These are phyloP conservation scores for Dactylella cylindrospora DNA, from an alignment of 2,329 filamentous ascomycete genomes.

Conservation along the genomic window DNA sequence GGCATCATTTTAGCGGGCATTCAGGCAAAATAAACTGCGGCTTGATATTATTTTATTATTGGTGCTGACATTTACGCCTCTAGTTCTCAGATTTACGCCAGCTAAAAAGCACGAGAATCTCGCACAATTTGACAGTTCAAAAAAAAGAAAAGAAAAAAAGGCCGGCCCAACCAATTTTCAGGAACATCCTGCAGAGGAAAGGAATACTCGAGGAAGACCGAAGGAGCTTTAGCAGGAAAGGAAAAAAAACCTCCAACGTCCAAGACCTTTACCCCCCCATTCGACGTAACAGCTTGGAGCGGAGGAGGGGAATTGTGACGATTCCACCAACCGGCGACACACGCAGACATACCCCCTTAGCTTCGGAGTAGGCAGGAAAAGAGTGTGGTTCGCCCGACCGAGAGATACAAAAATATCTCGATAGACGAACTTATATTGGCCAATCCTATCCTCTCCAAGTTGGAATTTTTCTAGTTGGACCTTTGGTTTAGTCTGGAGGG, in stretches of 20 bases:
- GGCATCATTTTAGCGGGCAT: too few species aligned
- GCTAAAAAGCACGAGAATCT: conserved; percentile 30
- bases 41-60: too few species aligned
- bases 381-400: too few species aligned
- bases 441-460: background rate
- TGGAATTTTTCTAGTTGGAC: too few species aligned
- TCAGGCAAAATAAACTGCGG: too few species aligned
- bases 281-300: conserved; percentile 12
- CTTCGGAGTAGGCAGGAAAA: background rate
- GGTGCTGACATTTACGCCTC: too few species aligned
- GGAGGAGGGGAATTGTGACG: background rate
- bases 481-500: background rate
- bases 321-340: background rate
- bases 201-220: background rate
- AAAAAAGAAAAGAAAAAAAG: too few species aligned
- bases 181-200: background rate
- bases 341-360: background rate
- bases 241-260: background rate
- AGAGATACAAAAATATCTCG: too few species aligned
- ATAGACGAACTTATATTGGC: background rate
- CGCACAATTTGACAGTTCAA: too few species aligned
- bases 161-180: conserved; percentile 1
- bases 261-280: background rate
- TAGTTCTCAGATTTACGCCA: conserved; percentile 15
- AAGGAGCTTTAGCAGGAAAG: background rate